These are phyloP conservation scores for Leptographium flavum DNA, from an alignment of 2,329 filamentous ascomycete genomes.

Conservation along the genomic window DNA sequence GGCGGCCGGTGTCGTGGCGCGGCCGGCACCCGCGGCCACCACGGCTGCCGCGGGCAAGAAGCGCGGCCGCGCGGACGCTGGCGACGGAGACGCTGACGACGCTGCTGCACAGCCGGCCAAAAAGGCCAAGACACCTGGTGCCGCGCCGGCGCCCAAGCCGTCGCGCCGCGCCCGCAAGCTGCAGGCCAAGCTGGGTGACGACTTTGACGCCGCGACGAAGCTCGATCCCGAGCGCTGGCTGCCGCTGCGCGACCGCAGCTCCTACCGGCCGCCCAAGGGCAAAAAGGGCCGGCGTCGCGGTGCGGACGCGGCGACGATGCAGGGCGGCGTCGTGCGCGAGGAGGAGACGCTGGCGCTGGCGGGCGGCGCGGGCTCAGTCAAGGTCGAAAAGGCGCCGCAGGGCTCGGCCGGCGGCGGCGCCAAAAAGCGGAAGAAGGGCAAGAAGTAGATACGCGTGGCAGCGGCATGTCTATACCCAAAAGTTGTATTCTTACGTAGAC, in stretches of 20 bases:
- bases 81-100: neutral
- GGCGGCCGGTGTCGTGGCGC: conserved; percentile 45
- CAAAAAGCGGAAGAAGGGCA: conserved; percentile 28
- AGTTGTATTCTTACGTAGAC: too few species aligned
- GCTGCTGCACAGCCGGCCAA: conserved; percentile 20
- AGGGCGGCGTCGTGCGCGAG: conserved; percentile 70
- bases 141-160: conserved; percentile 25
- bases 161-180: conserved; percentile 26
- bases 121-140: conserved; percentile 11
- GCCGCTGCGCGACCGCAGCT: conserved; percentile 75
- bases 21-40: conserved; percentile 26
- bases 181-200: conserved; percentile 13
- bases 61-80: conserved; percentile 5
- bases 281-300: conserved; percentile 58
- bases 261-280: conserved; percentile 78
- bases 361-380: conserved; percentile 47
- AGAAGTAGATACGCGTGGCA: conserved; percentile 15
- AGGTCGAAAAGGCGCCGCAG: conserved; percentile 41
- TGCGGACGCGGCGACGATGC: conserved; percentile 57
- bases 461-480: too few species aligned
- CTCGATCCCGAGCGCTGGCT: conserved; percentile 89
- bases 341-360: conserved; percentile 52
- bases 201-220: conserved; percentile 60
- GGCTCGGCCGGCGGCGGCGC: conserved; percentile 14
- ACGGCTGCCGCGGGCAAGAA: conserved; percentile 16